phyloP scores from a whole-genome alignment of 2,329 filamentous ascomycete genomes.

The Cladosporium cucumerinum region DNA sequence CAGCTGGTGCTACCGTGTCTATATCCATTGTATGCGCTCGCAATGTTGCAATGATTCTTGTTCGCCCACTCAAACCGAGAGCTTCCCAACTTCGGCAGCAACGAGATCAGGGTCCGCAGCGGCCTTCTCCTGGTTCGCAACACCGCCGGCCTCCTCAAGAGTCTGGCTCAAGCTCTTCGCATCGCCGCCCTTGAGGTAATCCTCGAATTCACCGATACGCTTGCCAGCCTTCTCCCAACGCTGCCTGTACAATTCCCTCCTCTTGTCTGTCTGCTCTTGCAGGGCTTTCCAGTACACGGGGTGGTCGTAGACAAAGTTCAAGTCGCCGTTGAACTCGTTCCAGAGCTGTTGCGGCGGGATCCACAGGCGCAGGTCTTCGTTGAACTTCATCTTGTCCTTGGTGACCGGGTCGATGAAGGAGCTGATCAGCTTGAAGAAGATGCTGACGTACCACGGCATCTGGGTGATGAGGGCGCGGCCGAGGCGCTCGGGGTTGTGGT shows the following conservation, averaged over 20 bases:
- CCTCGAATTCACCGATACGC: slow-evolving; percentile 79
- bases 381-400: slow-evolving; percentile 93
- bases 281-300: slow-evolving; percentile 83
- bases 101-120: slow-evolving; percentile 20
- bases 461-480: slow-evolving; percentile 88
- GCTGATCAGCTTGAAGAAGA: slow-evolving; percentile 94
- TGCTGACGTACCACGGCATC: slow-evolving; percentile 83
- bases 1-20: not conserved
- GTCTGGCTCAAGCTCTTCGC: slow-evolving; percentile 30
- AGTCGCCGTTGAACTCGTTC: slow-evolving; percentile 71
- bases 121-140: slow-evolving; percentile 6
- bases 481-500: slow-evolving; percentile 89
- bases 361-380: slow-evolving; percentile 81
- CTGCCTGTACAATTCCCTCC: slow-evolving; percentile 58
- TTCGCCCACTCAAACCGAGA: slow-evolving; percentile 20
- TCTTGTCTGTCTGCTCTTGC: slow-evolving; percentile 65
- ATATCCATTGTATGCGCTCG: not conserved
- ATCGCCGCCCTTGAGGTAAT: slow-evolving; percentile 73
- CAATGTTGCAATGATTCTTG: not conserved
- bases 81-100: slow-evolving; percentile 22
- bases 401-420: slow-evolving; percentile 96
- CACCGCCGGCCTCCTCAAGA: slow-evolving; percentile 19
- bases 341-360: slow-evolving; percentile 80
- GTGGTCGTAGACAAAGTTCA: slow-evolving; percentile 92
- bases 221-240: slow-evolving; percentile 80